Evolutionary conservation across 495 filamentous ascomycete genomes (phyloP).

Genomic region (Thozetella sp.): DNA sequence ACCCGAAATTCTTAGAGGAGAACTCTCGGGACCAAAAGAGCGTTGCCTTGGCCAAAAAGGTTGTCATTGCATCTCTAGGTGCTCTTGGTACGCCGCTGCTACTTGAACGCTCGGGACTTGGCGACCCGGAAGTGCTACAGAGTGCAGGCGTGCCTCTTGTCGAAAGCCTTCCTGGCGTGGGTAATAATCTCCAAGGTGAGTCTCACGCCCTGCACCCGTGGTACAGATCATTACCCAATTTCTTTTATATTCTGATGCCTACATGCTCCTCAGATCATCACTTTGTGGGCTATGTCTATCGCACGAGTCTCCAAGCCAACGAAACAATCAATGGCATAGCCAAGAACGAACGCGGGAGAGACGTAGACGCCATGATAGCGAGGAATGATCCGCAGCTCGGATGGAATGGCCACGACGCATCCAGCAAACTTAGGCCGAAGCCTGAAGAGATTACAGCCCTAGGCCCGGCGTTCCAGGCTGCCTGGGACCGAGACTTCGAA

Average conservation of each 20-base stretch:
- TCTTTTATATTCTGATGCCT: not conserved
- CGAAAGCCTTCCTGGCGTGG: constrained; percentile 35
- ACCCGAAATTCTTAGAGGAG: constrained; percentile 13
- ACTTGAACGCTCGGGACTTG: constrained; percentile 58
- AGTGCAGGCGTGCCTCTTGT: constrained; percentile 16
- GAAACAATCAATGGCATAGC: constrained; percentile 21
- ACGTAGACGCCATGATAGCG: constrained; percentile 19
- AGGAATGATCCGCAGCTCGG: constrained; percentile 21
- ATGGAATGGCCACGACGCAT: constrained; percentile 35
- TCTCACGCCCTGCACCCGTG: not conserved
- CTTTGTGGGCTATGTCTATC: constrained; percentile 22
- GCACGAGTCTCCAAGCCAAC: constrained; percentile 8
- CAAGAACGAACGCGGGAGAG: constrained; percentile 16
- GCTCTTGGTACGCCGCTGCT: constrained; percentile 48
- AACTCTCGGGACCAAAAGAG: not conserved
- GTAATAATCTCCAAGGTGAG: constrained; percentile 28
- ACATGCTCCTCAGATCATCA: constrained; percentile 29
- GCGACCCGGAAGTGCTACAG: constrained; percentile 31
- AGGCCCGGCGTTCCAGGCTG: constrained; percentile 24
- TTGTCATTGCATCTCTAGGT: constrained; percentile 55
- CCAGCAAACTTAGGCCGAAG: constrained; percentile 30
- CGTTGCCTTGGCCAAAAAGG: constrained; percentile 43
- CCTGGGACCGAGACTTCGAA: constrained; percentile 34
- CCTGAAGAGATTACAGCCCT: constrained; percentile 27
- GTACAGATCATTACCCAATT: not conserved